phyloP scores from a whole-genome alignment of 352 stramenopile genomes.

The Pythium apleroticum region DNA sequence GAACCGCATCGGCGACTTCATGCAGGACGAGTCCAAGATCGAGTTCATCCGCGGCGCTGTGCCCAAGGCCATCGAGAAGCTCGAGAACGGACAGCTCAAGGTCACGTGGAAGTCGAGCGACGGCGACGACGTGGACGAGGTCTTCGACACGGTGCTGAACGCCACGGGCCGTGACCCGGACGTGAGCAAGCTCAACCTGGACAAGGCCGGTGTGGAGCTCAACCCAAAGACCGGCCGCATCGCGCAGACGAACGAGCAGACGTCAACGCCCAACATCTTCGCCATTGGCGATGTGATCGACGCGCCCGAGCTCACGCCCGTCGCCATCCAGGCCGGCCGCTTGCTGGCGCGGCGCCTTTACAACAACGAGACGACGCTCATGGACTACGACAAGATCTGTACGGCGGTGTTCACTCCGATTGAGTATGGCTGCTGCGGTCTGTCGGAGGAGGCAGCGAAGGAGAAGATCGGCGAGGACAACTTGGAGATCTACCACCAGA shows the following conservation, averaged over 20 bases:
- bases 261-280: constrained; percentile 94
- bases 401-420: constrained; percentile 96
- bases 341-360: constrained; percentile 93
- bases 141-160: constrained; percentile 97
- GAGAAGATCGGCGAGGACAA: constrained; percentile 87
- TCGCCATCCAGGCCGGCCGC: constrained; percentile 95
- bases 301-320: constrained; percentile 96
- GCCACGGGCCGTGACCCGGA: constrained; percentile 94
- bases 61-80: constrained; percentile 92
- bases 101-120: constrained; percentile 79
- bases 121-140: constrained; percentile 63
- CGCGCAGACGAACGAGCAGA: constrained; percentile 90
- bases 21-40: constrained; percentile 89
- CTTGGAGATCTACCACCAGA: constrained; percentile 95
- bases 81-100: constrained; percentile 76
- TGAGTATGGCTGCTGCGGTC: constrained; percentile 96
- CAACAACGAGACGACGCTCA: constrained; percentile 68
- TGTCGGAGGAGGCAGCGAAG: constrained; percentile 96
- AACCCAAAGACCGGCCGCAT: constrained; percentile 94
- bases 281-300: constrained; percentile 97
- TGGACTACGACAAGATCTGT: constrained; percentile 94
- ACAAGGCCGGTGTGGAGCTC: constrained; percentile 85
- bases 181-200: constrained; percentile 87
- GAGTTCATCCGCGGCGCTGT: constrained; percentile 91
- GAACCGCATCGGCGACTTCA: constrained; percentile 92